Conservation (phyloP, 2,329 filamentous ascomycete species). For the Colletotrichum tofieldiae region DNA sequence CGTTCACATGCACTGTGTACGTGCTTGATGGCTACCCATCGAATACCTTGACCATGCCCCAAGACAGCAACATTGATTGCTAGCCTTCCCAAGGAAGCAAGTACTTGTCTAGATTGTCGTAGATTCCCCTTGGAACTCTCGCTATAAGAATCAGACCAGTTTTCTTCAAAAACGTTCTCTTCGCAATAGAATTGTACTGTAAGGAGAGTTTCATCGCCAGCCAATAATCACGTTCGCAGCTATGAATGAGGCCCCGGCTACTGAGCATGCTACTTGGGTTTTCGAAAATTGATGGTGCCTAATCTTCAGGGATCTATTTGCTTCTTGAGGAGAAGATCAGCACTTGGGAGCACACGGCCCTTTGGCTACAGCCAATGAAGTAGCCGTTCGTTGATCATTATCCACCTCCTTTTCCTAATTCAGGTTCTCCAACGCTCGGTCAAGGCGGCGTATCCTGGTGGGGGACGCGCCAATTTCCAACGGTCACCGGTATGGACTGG, state of each 20-base stretch:
- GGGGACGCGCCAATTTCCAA: conserved; percentile 19
- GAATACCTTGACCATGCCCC: no score
- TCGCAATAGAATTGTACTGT: background rate
- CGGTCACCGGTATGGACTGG: background rate
- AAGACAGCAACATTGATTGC: no score
- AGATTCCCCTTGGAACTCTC: no score
- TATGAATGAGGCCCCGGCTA: background rate
- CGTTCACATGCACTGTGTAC: no score
- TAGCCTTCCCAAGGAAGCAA: no score
- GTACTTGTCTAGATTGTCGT: background rate
- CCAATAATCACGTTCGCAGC: conserved; percentile 2
- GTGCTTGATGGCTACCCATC: no score
- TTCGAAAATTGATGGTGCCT: background rate
- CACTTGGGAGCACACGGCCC: background rate
- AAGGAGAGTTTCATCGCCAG: conserved; percentile 3
- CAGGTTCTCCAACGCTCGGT: background rate
- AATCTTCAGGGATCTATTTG: background rate
- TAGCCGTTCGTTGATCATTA: background rate
- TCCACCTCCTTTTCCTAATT: background rate
- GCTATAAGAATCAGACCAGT: background rate
- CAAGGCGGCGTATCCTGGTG: background rate
- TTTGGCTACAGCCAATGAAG: background rate
- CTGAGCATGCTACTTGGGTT: background rate
- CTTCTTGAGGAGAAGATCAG: conserved; percentile 18
- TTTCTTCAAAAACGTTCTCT: background rate